phyloP scores from a whole-genome alignment of 495 filamentous ascomycete species.

The Aspergillus avenaceus region DNA sequence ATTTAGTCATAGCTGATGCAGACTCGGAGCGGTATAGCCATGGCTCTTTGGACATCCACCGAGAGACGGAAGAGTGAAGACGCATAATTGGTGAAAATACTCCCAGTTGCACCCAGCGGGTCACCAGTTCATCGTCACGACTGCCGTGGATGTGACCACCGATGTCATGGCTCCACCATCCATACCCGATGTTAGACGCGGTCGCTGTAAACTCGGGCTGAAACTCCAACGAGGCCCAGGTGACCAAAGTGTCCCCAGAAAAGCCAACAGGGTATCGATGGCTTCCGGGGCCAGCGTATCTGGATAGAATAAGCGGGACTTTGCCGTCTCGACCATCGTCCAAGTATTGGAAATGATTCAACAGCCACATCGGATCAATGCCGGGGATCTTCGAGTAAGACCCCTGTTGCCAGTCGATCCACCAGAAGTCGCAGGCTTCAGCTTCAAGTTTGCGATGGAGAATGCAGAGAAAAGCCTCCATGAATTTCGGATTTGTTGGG shows the following conservation, averaged over 20 bases:
- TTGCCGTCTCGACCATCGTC: conserved; percentile 35
- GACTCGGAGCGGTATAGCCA: conserved; percentile 46
- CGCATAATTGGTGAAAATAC: conserved; percentile 55
- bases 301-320: conserved; percentile 41
- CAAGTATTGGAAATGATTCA: conserved; percentile 59
- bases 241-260: conserved; percentile 53
- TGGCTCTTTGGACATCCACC: conserved; percentile 53
- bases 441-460: conserved; percentile 48
- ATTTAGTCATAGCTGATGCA: conserved; percentile 37
- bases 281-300: conserved; percentile 54
- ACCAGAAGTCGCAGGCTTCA: conserved; percentile 54
- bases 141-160: conserved; percentile 51
- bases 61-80: conserved; percentile 49
- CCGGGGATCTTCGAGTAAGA: conserved; percentile 44
- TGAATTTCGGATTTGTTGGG: conserved; percentile 43
- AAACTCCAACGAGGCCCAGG: conserved; percentile 54
- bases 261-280: conserved; percentile 61
- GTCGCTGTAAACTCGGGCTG: conserved; percentile 61
- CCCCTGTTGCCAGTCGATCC: conserved; percentile 64
- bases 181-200: conserved; percentile 59
- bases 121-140: conserved; percentile 49
- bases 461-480: conserved; percentile 55
- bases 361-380: conserved; percentile 58
- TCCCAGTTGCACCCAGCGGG: conserved; percentile 56
- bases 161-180: conserved; percentile 64